Evolutionary conservation across 495 filamentous ascomycete species (phyloP), one percentile per base, ranked within the genome.

Genomic region (Aspergillus incahuasiensis): DNA sequence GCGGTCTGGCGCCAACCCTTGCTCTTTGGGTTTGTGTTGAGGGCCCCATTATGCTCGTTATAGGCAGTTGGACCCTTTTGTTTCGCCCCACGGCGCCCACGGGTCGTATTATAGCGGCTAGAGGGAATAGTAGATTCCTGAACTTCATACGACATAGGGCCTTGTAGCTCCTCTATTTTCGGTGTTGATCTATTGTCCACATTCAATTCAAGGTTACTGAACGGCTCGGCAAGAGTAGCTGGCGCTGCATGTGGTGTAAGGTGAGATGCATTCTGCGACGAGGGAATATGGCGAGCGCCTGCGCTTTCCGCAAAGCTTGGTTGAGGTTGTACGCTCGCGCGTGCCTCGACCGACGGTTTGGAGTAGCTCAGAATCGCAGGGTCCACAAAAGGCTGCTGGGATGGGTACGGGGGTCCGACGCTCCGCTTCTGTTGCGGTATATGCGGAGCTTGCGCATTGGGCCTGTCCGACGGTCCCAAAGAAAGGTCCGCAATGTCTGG

Each of bases 1-100:
- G 90, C 89, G 18, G 90, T 94, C 63, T 92, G 82, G 58, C 89
- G 80, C 90, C 89, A 96, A 28, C 91, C 90, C 55, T 85, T 86
- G 49, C 73, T 79, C 57, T 74, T 79, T 8, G 72, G 72, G 44
- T 73, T 74, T 35, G 68, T 74, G 22, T 66, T 76, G 28, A 67
- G 57, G 2, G 70, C 63, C 2, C 57, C 68, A n/a, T 69, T 66
- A 41, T 72, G 71, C 48, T 74, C 69, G 19, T 65, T 63, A 16
- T 63, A 52, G 11, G 48, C 48, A 18, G 48, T 61, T 19, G 54
- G 55, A 4, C 41, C 45, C 16, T 61, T 75, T 5, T 60, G 71
- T 32, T 68, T 66, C 16, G 72, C 69, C 21, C 66, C 69, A 22
- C 71, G 71, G 44, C 73, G 68, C 25, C 60, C 70, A 50, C 68